Evolutionary conservation across 345 rosid genomes (phyloP).

Genomic region (Laguncularia racemosa): DNA sequence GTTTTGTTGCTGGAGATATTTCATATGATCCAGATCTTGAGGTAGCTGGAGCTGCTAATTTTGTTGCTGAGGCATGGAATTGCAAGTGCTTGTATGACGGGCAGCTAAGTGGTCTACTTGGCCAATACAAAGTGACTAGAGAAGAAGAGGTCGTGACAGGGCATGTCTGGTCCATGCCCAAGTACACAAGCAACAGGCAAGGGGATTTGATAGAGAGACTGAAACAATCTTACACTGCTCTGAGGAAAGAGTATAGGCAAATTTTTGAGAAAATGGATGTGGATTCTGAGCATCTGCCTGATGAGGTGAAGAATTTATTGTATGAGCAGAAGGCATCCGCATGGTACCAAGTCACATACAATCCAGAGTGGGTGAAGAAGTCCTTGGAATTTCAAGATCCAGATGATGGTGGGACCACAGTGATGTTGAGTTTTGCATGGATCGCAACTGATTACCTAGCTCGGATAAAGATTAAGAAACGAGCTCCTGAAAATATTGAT

Average conservation of each 20-base stretch:
- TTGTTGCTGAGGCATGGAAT: conserved; percentile 65
- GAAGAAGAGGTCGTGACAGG: conserved; percentile 96
- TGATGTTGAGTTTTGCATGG: conserved; percentile 84
- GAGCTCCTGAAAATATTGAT: conserved; percentile 26
- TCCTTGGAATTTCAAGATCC: conserved; percentile 38
- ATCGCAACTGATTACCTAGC: conserved; percentile 87
- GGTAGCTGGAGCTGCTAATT: conserved; percentile 46
- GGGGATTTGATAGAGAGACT: conserved; percentile 75
- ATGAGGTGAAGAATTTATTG: conserved; percentile 43
- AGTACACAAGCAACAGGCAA: conserved; percentile 52
- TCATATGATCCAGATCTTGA: conserved; percentile 61
- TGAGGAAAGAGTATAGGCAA: conserved; percentile 71
- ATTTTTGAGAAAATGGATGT: conserved; percentile 41
- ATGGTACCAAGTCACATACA: conserved; percentile 86
- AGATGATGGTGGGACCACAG: conserved; percentile 17
- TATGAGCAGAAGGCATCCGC: conserved; percentile 88
- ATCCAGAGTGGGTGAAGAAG: conserved; percentile 60
- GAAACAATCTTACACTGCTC: conserved; percentile 53
- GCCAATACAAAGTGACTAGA: conserved; percentile 66
- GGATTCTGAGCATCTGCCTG: conserved; percentile 38
- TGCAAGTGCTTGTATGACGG: conserved; percentile 67
- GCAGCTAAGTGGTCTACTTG: conserved; percentile 68
- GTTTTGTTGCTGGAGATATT: conserved; percentile 29
- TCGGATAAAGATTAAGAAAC: conserved; percentile 49
- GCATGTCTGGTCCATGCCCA: conserved; percentile 92